phyloP scores from a whole-genome alignment of 1,284 basidiomycete genomes.

The Malassezia yamatoensis region DNA sequence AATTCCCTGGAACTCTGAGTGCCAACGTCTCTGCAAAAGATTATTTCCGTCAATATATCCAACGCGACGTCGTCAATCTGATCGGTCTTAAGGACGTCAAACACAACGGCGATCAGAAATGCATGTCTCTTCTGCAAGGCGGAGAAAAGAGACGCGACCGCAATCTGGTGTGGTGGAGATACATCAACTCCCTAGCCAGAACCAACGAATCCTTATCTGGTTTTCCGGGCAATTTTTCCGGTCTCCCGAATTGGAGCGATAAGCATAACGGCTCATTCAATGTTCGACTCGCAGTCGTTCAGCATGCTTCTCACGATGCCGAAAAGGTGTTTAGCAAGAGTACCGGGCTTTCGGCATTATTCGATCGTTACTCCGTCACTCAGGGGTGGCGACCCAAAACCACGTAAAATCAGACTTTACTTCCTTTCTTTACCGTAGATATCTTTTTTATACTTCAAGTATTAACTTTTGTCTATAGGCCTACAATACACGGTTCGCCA shows the following conservation, averaged over 20 bases:
- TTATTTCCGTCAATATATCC: slow-evolving; percentile 35
- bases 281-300: slow-evolving; percentile 32
- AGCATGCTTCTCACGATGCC: slow-evolving; percentile 34
- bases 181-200: slow-evolving; percentile 36
- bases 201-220: slow-evolving; percentile 30
- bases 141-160: slow-evolving; percentile 34
- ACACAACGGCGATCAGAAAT: slow-evolving; percentile 35
- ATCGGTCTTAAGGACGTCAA: slow-evolving; percentile 34
- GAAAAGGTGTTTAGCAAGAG: slow-evolving; percentile 28
- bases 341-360: slow-evolving; percentile 37
- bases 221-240: slow-evolving; percentile 27
- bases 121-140: slow-evolving; percentile 42
- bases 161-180: slow-evolving; percentile 43
- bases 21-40: slow-evolving; percentile 23
- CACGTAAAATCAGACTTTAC: neutral
- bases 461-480: neutral
- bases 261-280: slow-evolving; percentile 18
- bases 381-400: neutral
- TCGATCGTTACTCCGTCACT: slow-evolving; percentile 6
- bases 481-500: neutral
- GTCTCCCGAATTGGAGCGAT: slow-evolving; percentile 37
- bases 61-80: slow-evolving; percentile 38
- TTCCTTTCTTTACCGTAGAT: neutral
- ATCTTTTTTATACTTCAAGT: neutral
- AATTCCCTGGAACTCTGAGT: slow-evolving; percentile 25